Base-by-base conservation (phyloP, 352 stramenopile genomes). In the Phytophthora sp. region DNA sequence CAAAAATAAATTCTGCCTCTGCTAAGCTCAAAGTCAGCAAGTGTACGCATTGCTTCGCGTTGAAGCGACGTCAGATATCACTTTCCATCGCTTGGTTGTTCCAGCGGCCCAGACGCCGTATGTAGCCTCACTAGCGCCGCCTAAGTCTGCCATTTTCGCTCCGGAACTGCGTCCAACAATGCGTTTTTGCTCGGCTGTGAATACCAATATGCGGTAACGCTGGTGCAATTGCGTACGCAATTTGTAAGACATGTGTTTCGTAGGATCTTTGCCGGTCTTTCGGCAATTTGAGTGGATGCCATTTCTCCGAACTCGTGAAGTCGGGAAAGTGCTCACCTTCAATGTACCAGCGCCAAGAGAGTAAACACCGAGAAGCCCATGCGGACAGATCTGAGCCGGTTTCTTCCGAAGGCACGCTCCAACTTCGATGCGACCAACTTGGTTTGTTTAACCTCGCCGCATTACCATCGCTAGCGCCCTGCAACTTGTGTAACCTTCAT, bases 41-140 rank as follows among this genome's bases (percentile, higher is more conserved):
- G n/a, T 1, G 46, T 58, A 4, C 57, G 36, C 47, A 66, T 66
- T 18, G 47, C 47, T 45, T 57, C 45, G 16, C 47, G 45, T 2
- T 47, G 46, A 21, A 66, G 23, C 8, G 27, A 52, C 50, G 41
- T 18, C 38, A 36, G 7, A 35, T 44, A 61, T 27, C 38, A n/a
- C 36, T 12, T 31, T 61, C 46, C 18, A 49, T 24, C 4, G 29
- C 29, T 9, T 33, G 29, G 29, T 33, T 33, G 9, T 33, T 33
- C 29, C 29, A 33, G 29, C 29, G 29, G 29, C 29, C 29, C 29
- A 33, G 29, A 33, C 61, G 24, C 12, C 61, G 6, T 4, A 63
- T 69, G 4, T 69, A 6, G 41, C 30, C 20, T 69, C 60, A 21
- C 60, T 63, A 3, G 31, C 45, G 8, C 56, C 45, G 18, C 33